Percentiles rank a stretch among this genome's conserved stretches.
These are phyloP conservation scores for Iris macrosiphon DNA, from an alignment of 106 monocot species.

Conservation along the genomic window DNA sequence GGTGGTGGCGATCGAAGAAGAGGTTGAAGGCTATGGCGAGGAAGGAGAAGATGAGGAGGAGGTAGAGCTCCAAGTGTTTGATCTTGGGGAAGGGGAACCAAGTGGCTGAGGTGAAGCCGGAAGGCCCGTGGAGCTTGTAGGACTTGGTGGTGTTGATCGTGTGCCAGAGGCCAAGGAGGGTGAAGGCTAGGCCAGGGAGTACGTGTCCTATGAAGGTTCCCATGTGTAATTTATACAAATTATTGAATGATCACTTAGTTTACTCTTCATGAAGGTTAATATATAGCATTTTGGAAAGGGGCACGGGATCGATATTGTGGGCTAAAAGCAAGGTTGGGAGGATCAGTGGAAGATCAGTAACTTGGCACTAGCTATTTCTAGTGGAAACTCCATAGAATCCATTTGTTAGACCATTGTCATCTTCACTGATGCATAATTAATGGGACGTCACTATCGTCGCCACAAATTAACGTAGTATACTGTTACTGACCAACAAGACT, in stretches of 20 bases:
- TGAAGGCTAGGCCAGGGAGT: constrained; percentile 51
- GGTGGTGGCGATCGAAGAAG: constrained; percentile 17
- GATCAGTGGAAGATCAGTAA: not conserved
- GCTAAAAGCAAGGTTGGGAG: not conserved
- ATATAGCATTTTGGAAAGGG: not conserved
- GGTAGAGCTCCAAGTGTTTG: constrained; percentile 40
- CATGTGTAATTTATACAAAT: too few species aligned
- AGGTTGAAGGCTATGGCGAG: constrained; percentile 22
- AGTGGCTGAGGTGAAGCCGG: constrained; percentile 23
- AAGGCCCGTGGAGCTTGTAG: constrained; percentile 21
- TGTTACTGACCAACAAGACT: too few species aligned
- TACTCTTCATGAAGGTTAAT: too few species aligned
- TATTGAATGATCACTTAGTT: not conserved
- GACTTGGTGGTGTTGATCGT: constrained; percentile 33
- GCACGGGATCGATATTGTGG: too few species aligned
- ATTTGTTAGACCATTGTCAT: not conserved
- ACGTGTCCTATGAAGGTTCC: constrained; percentile 67
- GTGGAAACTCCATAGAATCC: not conserved
- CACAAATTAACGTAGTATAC: too few species aligned
- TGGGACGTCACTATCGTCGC: too few species aligned
- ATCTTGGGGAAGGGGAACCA: constrained; percentile 46
- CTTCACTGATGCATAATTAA: too few species aligned
- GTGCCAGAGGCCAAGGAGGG: constrained; percentile 78
- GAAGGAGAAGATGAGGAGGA: constrained; percentile 42
- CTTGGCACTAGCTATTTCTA: not conserved